Percentiles rank a stretch among this genome's conserved stretches.
Conservation (phyloP, 495 filamentous ascomycete genomes). For the Penicillium paxilli region DNA sequence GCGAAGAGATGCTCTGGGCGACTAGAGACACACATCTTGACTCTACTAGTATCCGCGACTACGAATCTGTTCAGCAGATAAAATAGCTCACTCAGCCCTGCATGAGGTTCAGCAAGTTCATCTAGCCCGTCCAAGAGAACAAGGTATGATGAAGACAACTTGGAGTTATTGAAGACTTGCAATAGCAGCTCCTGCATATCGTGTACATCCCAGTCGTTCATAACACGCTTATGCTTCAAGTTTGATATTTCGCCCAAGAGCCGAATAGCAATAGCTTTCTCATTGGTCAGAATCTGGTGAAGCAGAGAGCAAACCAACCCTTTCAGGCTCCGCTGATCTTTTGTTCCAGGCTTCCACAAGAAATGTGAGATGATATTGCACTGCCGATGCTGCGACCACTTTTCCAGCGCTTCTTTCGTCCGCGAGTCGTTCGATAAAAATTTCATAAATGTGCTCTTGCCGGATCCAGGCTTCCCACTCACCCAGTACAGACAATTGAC, state of each 20-base stretch:
- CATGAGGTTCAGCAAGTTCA: conserved; percentile 3
- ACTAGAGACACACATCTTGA: conserved; percentile 4
- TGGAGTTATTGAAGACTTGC: background rate
- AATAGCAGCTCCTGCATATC: background rate
- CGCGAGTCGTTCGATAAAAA: background rate
- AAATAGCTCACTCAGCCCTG: background rate
- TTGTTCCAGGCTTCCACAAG: conserved; percentile 1
- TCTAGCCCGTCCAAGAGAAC: conserved; percentile 3
- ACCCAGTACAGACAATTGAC: conserved; percentile 3
- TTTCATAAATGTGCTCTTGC: conserved; percentile 4
- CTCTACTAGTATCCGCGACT: background rate
- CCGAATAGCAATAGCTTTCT: conserved; percentile 1
- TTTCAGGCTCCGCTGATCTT: background rate
- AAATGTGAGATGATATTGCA: background rate
- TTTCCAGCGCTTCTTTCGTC: background rate
- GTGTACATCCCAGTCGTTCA: background rate
- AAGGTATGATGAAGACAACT: background rate
- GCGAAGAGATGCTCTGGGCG: background rate
- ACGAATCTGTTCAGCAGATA: background rate
- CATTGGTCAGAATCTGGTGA: background rate
- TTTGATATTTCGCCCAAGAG: background rate
- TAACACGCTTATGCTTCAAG: background rate
- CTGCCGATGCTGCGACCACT: background rate
- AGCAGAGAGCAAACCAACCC: conserved; percentile 1
- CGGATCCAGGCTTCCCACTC: conserved; percentile 2